Conservation (phyloP, 2,329 filamentous ascomycete species). For the Aspergillus clavatus region DNA sequence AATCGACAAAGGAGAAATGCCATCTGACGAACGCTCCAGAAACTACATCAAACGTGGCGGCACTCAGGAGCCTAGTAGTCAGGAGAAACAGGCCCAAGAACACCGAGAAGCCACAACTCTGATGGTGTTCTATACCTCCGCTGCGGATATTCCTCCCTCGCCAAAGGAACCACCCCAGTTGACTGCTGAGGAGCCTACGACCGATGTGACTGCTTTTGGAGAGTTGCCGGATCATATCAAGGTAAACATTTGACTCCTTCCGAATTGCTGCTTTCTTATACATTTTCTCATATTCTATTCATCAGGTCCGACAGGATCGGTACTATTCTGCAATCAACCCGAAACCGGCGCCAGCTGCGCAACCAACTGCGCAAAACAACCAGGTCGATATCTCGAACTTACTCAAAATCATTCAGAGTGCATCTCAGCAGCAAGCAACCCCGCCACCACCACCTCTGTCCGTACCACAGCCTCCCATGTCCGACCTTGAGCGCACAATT, state of each 20-base stretch:
- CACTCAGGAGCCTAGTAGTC: slow-evolving; percentile 33
- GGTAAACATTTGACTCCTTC: slow-evolving; percentile 23
- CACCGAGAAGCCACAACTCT: slow-evolving; percentile 45
- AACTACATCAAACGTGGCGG: slow-evolving; percentile 44
- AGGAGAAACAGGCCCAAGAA: slow-evolving; percentile 42
- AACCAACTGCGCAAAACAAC: slow-evolving; percentile 18
- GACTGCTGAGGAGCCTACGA: slow-evolving; percentile 32
- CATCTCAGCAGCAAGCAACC: slow-evolving; percentile 26
- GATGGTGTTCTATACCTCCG: slow-evolving; percentile 46
- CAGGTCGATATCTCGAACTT: slow-evolving; percentile 39
- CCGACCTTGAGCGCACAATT: slow-evolving; percentile 35
- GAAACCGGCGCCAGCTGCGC: slow-evolving; percentile 23
- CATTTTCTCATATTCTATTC: background rate
- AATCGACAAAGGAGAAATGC: slow-evolving; percentile 38
- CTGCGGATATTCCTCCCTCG: slow-evolving; percentile 43
- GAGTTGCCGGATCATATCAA: slow-evolving; percentile 39
- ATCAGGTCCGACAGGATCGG: slow-evolving; percentile 39
- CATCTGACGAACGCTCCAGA: slow-evolving; percentile 28
- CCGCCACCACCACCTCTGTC: slow-evolving; percentile 25
- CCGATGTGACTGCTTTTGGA: slow-evolving; percentile 40
- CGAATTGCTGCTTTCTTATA: background rate
- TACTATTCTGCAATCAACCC: slow-evolving; percentile 37
- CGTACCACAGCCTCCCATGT: slow-evolving; percentile 16
- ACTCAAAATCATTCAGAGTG: slow-evolving; percentile 38
- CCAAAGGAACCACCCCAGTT: slow-evolving; percentile 44